phyloP scores from a whole-genome alignment of 345 rosid genomes.

The Syzygium jambos region DNA sequence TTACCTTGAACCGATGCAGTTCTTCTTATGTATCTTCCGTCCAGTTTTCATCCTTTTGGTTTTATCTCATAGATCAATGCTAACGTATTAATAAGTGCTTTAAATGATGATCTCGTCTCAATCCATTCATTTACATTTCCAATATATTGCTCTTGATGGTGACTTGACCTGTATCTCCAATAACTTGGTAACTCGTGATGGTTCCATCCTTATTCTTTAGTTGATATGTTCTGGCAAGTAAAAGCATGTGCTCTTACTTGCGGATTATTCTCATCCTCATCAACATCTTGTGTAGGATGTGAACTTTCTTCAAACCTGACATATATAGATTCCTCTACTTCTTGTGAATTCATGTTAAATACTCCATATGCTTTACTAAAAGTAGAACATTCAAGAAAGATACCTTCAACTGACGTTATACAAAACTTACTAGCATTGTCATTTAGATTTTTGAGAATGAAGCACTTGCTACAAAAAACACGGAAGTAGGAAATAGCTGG shows the following conservation, averaged over 20 bases:
- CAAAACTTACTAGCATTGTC: not conserved
- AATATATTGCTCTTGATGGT: not conserved
- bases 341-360: not conserved
- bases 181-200: not conserved
- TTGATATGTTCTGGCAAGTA: not conserved
- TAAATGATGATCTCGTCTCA: not conserved
- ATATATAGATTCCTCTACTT: not conserved
- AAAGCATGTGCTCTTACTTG: not conserved
- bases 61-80: not conserved
- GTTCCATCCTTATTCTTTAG: not conserved
- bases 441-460: too few relatives aligned
- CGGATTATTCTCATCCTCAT: not conserved
- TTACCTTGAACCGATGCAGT: not conserved
- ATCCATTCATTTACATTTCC: not conserved
- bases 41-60: not conserved
- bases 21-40: not conserved
- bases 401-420: not conserved
- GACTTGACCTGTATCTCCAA: not conserved
- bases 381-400: too few relatives aligned
- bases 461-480: not conserved
- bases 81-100: not conserved
- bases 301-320: not conserved
- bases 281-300: not conserved
- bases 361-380: not conserved
- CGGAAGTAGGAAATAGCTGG: not conserved